A percentile compares a stretch with the other conserved stretches of the same genome.
phyloP scores from a whole-genome alignment of 495 filamentous ascomycete genomes.

The Aspergillus nidulans region DNA sequence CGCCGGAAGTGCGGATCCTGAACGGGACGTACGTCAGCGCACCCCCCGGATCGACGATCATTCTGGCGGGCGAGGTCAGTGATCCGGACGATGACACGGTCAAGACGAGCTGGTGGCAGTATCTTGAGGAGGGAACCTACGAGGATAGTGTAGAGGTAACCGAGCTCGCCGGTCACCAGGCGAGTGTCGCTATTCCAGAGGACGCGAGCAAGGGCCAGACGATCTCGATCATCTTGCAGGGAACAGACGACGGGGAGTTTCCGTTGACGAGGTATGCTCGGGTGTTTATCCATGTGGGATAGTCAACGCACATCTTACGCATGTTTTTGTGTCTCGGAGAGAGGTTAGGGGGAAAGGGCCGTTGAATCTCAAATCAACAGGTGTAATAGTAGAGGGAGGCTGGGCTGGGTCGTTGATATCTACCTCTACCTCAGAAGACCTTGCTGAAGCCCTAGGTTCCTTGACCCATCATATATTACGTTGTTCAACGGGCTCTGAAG shows the following conservation, averaged over 20 bases:
- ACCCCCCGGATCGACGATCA: background rate
- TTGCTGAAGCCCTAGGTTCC: too few species aligned
- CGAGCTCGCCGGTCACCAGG: background rate
- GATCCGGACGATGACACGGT: background rate
- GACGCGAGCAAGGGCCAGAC: background rate
- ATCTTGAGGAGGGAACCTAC: background rate
- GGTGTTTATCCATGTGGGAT: background rate
- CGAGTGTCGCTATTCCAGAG: background rate
- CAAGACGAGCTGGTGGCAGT: background rate
- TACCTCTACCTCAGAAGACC: too few species aligned
- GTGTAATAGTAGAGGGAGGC: too few species aligned
- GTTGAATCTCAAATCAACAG: too few species aligned
- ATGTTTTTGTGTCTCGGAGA: too few species aligned
- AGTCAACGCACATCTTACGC: background rate
- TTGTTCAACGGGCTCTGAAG: too few species aligned
- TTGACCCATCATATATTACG: too few species aligned
- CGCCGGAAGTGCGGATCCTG: background rate
- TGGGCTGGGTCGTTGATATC: too few species aligned
- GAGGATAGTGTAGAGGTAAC: background rate
- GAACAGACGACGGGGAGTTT: background rate
- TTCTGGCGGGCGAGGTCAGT: background rate
- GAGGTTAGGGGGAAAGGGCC: too few species aligned
- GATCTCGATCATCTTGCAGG: background rate
- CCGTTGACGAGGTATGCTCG: background rate
- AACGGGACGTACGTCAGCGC: background rate